Evolutionary conservation across 2,329 filamentous ascomycete species (phyloP).

Genomic region (Calonectria crousiana): DNA sequence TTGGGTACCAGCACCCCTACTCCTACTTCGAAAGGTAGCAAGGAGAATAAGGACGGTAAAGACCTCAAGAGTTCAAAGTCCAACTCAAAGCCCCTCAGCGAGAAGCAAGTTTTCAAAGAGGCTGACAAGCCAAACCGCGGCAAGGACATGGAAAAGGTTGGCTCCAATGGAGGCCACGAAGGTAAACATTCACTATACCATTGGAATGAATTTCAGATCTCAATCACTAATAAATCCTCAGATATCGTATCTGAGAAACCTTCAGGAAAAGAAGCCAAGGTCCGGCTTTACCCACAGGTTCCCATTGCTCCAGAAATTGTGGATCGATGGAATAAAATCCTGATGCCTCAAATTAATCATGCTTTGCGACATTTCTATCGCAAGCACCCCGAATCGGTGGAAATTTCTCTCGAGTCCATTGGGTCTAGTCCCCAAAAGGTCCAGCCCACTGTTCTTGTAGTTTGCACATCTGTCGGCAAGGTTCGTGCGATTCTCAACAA

Average conservation of each 20-base stretch:
- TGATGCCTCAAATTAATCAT: conserved; percentile 80
- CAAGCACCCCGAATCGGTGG: conserved; percentile 81
- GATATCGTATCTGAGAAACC: conserved; percentile 35
- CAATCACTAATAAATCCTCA: conserved; percentile 27
- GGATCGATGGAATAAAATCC: conserved; percentile 77
- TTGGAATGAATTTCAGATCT: background rate
- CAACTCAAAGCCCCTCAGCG: conserved; percentile 14
- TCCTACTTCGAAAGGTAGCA: conserved; percentile 22
- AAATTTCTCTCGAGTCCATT: conserved; percentile 81
- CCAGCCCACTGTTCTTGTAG: conserved; percentile 79
- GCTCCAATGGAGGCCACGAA: conserved; percentile 29
- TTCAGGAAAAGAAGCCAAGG: conserved; percentile 54
- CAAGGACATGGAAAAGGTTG: conserved; percentile 22
- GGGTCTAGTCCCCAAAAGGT: conserved; percentile 76
- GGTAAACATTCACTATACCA: conserved; percentile 25
- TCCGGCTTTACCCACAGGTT: conserved; percentile 71
- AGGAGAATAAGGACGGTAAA: conserved; percentile 28
- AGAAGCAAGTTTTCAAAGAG: conserved; percentile 31
- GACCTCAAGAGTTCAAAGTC: conserved; percentile 25
- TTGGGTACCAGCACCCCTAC: background rate
- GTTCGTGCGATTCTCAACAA: conserved; percentile 79
- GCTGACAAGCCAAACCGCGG: background rate
- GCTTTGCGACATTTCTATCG: conserved; percentile 78
- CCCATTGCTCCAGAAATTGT: conserved; percentile 70
- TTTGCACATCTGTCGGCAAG: conserved; percentile 80